These are phyloP conservation scores for Prunus mume DNA, from an alignment of 306 rosid genomes.

Conservation along the genomic window DNA sequence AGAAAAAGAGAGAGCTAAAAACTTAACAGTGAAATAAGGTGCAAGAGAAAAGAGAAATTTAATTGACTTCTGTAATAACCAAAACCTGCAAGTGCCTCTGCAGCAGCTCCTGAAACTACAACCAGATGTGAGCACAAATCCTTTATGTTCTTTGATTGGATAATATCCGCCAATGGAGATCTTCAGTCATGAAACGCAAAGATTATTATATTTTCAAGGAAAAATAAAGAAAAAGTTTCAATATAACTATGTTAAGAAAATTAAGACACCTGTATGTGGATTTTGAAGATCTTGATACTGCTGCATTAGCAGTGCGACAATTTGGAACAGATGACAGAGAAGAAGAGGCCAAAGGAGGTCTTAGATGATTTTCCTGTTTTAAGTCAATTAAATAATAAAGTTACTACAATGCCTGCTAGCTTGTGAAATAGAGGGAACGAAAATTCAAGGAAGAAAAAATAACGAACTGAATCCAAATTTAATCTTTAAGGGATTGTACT, in stretches of 20 bases:
- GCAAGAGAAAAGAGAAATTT: conserved; percentile 22
- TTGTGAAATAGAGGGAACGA: not conserved
- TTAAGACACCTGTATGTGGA: conserved; percentile 50
- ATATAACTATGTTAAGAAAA: conserved; percentile 14
- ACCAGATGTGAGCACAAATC: conserved; percentile 68
- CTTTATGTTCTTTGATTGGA: conserved; percentile 59
- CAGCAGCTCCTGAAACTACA: conserved; percentile 54
- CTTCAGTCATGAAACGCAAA: conserved; percentile 43
- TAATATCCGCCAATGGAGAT: conserved; percentile 59
- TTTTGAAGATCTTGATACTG: conserved; percentile 44
- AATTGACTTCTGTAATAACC: conserved; percentile 17
- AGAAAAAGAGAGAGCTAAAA: not conserved
- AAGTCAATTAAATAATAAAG: conserved; percentile 4
- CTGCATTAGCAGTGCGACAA: conserved; percentile 27
- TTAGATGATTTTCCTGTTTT: conserved; percentile 50
- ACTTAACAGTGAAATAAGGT: not conserved
- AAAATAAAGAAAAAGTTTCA: not conserved
- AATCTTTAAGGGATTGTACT: not conserved
- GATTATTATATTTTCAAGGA: conserved; percentile 9
- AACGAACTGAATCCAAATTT: not conserved
- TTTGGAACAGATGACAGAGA: conserved; percentile 31
- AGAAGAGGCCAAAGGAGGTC: conserved; percentile 30
- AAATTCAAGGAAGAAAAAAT: conserved; percentile 4
- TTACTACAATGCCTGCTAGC: conserved; percentile 4
- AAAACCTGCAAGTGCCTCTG: conserved; percentile 56